A percentile compares a stretch with the other conserved stretches of the same genome.
Evolutionary conservation across 441 rosid genomes (phyloP).

Genomic region (Croton laevigatus): DNA sequence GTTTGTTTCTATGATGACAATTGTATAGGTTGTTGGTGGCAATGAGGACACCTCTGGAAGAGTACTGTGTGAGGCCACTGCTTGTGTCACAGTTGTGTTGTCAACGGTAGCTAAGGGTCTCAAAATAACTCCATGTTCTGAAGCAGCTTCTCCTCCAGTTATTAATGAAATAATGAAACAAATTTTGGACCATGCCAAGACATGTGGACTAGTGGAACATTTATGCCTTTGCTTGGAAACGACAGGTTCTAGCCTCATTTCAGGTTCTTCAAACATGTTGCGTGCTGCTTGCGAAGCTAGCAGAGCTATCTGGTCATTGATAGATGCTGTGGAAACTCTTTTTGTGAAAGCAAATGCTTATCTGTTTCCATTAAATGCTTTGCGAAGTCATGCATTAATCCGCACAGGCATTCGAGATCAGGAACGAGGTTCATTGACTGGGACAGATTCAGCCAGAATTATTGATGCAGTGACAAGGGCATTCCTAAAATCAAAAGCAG

Average conservation of each 20-base stretch:
- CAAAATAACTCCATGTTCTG: slow-evolving; percentile 38
- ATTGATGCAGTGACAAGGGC: slow-evolving; percentile 70
- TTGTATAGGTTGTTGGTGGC: slow-evolving; percentile 57
- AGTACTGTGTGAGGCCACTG: slow-evolving; percentile 64
- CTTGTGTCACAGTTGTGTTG: slow-evolving; percentile 61
- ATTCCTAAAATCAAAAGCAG: slow-evolving; percentile 72
- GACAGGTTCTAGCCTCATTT: slow-evolving; percentile 73
- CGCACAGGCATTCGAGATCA: slow-evolving; percentile 59
- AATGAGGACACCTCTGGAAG: slow-evolving; percentile 66
- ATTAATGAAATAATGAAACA: slow-evolving; percentile 46
- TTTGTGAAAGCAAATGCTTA: slow-evolving; percentile 43
- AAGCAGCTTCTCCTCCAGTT: slow-evolving; percentile 41
- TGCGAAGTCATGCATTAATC: slow-evolving; percentile 45
- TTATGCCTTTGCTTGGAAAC: slow-evolving; percentile 79
- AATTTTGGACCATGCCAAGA: slow-evolving; percentile 76
- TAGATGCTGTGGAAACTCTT: slow-evolving; percentile 64
- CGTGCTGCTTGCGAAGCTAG: slow-evolving; percentile 86
- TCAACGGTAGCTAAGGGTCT: slow-evolving; percentile 60
- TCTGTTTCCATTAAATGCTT: slow-evolving; percentile 72
- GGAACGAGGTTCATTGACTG: slow-evolving; percentile 53
- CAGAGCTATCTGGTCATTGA: slow-evolving; percentile 70
- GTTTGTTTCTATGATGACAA: slow-evolving; percentile 20
- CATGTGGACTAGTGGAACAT: slow-evolving; percentile 72
- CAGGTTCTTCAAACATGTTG: slow-evolving; percentile 77
- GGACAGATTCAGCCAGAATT: slow-evolving; percentile 60